These are phyloP conservation scores for Claviceps sp. DNA, from an alignment of 2,329 filamentous ascomycete genomes.

Conservation along the genomic window DNA sequence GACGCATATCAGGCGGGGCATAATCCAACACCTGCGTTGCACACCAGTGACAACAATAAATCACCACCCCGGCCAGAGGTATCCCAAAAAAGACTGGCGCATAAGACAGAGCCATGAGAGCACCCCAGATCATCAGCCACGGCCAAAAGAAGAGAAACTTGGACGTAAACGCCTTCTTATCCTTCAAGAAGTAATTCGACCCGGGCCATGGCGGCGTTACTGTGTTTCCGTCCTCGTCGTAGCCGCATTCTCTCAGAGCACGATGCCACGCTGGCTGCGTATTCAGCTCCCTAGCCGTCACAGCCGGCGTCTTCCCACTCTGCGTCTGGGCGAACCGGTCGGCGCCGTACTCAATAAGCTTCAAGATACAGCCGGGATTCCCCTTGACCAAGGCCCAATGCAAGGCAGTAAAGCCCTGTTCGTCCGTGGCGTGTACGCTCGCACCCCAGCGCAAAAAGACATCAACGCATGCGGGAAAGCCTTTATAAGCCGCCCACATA, in stretches of 20 bases:
- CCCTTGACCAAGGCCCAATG: constrained; percentile 97
- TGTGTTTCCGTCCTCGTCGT: constrained; percentile 62
- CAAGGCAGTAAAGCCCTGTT: constrained; percentile 84
- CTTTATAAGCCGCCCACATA: constrained; percentile 99
- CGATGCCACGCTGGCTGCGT: constrained; percentile 69
- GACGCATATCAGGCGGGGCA: constrained; percentile 77
- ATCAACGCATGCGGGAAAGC: constrained; percentile 83
- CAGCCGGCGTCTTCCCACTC: constrained; percentile 78
- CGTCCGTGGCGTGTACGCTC: constrained; percentile 78
- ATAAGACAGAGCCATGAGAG: constrained; percentile 58
- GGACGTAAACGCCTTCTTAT: constrained; percentile 63
- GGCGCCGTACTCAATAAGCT: constrained; percentile 87
- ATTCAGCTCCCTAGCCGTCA: constrained; percentile 83
- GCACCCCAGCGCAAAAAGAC: constrained; percentile 90
- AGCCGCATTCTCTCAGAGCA: constrained; percentile 73
- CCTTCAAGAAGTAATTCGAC: constrained; percentile 60
- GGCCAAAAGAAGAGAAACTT: constrained; percentile 88
- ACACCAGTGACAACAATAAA: constrained; percentile 61
- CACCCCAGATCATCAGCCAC: constrained; percentile 59
- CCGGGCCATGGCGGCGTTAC: constrained; percentile 58
- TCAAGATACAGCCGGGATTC: constrained; percentile 76
- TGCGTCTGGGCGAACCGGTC: constrained; percentile 84
- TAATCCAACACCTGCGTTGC: constrained; percentile 68
- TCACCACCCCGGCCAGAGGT: constrained; percentile 53
- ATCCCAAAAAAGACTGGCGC: constrained; percentile 63